Evolutionary conservation across 176 grass and related monocot species (phyloP), one percentile per base, ranked within the genome.

Genomic region (Phragmites australis): DNA sequence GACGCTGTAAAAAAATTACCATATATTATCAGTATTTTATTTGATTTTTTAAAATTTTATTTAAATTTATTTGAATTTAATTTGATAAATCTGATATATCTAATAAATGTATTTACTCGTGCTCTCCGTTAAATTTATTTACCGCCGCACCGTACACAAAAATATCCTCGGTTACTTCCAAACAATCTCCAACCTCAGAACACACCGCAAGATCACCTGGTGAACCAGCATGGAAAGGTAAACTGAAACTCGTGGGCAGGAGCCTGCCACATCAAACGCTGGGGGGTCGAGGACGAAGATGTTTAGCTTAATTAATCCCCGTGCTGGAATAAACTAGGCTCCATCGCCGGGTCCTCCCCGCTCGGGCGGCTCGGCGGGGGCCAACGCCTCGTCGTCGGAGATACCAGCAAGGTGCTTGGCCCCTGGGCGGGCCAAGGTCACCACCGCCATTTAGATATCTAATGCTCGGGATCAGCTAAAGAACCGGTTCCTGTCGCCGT

Each of bases 291-390:
- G 10, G 11, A 45, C 21, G 15, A 12, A 34, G 5, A 18, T 7
- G 30, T 1, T 37, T 73, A 69, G 27, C 21, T 53, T 37, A 53
- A 53, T 11, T 39, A 73, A 54, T 40, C 19, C 6, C 9, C 1
- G 48, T 23, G 31, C 27, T 18, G 29, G 46, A 74, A 54, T 74
- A 55, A 74, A 74, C 70, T 15, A 55, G 21, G 19, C 31, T 21
- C 49, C 48, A 68, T 55, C 9, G 83, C 66, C 6, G 66, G 75
- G 83, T 41, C 15, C 75, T 79, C 9, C 9, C 23, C 30, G 84
- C 51, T 87, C 29, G 77, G 84, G 84, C 78, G 84, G 84, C 13
- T 29, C 6, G 5, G 77, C 1, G 9, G 83, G 46, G 37, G 39
- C 47, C 66, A 41, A 9, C 7, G 17, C 0, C 18, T 18, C 29